Evolutionary conservation across 148 eudicot genomes (phyloP), one percentile per base, ranked within the genome.

Genomic region (Talinum fruticosum): DNA sequence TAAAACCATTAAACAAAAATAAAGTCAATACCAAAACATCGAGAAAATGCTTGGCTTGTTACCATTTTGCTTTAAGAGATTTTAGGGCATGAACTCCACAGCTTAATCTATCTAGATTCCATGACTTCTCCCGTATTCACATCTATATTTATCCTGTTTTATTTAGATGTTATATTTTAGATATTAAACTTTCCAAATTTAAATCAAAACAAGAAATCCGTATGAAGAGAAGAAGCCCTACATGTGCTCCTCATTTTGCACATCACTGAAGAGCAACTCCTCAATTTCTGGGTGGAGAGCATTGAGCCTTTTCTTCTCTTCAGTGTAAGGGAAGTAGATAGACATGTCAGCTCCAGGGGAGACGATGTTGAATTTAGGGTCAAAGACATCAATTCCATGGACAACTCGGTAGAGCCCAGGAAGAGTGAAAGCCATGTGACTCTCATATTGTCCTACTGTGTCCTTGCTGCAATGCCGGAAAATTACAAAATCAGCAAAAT

Each of bases 391-490:
- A 26, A 93, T 91, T 35, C 99, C 99, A 72, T 96, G 99, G 65
- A 96, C 99, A 75, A 96, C 99, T 30, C 99, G 82, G 93, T 96
- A 96, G 49, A 96, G 83, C 30, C 96, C 99, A 35, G 99, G 99
- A 82, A 96, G 90, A 5, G 99, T 93, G 80, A 93, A 96, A 38
- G 93, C 86, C 69, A 77, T 91, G 75, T 96, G 99, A 71, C 94
- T 89, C 88, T 96, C 97, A 49, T 96, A 96, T 59, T 96, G 99
- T 24, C 99, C 99, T 73, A 93, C 99, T 0, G 96, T 96, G 81
- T 93, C 95, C 89, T 96, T 96, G 86, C 99, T 96, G 89, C 33
- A 75, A 75, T 15, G 24, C 59, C 59, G 49, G 29, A n/a, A 33
- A 62, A 80, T 26, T 64, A 74, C 76, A 73, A 49, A 13, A 67